These are phyloP conservation scores for Penicillium frequentans DNA, from an alignment of 2,329 filamentous ascomycete species.

Conservation along the genomic window DNA sequence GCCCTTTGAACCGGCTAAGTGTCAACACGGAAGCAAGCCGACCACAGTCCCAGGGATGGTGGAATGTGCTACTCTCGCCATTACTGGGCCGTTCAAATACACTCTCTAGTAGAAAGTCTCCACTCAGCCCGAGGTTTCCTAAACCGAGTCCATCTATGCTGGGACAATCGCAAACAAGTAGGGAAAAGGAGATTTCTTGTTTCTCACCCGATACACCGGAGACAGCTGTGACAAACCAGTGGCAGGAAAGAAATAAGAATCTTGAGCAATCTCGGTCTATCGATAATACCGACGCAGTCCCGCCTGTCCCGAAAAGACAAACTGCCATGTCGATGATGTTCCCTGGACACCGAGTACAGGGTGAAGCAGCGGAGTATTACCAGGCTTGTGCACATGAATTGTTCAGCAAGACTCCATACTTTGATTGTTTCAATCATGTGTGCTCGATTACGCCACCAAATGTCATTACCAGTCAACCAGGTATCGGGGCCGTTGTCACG, in stretches of 20 bases:
- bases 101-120: conserved; percentile 25
- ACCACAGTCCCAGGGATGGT: conserved; percentile 51
- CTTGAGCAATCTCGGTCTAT: conserved; percentile 17
- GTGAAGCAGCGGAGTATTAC: conserved; percentile 43
- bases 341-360: conserved; percentile 28
- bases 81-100: conserved; percentile 27
- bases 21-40: conserved; percentile 38
- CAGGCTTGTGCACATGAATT: conserved; percentile 48
- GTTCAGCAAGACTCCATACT: conserved; percentile 42
- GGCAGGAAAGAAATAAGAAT: conserved; percentile 5
- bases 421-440: conserved; percentile 46
- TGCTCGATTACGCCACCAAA: conserved; percentile 38
- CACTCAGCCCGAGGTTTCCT: conserved; percentile 25
- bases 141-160: not conserved
- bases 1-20: conserved; percentile 31
- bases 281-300: not conserved
- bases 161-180: not conserved
- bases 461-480: conserved; percentile 4
- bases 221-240: conserved; percentile 14
- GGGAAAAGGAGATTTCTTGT: conserved; percentile 19
- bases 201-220: conserved; percentile 34
- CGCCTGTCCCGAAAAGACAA: conserved; percentile 6
- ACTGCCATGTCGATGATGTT: conserved; percentile 26
- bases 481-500: conserved; percentile 1
- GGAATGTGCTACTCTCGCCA: conserved; percentile 49